Base-by-base conservation (phyloP, 257 asterid genomes). In the Cruciata laevipes region DNA sequence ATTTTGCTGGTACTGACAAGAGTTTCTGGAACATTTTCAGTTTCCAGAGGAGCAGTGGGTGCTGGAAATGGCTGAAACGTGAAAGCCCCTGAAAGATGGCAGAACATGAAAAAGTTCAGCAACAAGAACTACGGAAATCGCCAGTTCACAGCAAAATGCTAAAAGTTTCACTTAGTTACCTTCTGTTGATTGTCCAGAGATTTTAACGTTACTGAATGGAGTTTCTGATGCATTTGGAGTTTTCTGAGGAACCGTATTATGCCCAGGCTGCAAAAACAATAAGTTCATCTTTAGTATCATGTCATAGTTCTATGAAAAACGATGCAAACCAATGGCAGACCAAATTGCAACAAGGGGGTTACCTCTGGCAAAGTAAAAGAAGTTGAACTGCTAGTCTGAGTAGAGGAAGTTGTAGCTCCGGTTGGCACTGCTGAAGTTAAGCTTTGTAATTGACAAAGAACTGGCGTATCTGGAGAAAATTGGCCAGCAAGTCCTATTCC, bases 201-300 rank as follows among this genome's bases (percentile, higher is more conserved):
- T 71, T 9, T 24, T 11, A 42, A 3, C 51, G 6, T 14, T 42
- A 42, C 51, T 42, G 18, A 3, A 5, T 11, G 3, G 51, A 42
- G 17, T 42, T 42, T 61, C 33, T 27, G 44, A 27, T 11, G 30
- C 10, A 24, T 9, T 20, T 62, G 51, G 44, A 61, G 69, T 25
- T 18, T 33, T 53, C 40, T 59, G 66, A 23, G 32, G 38, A 25
- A 7, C 52, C 27, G 47, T 35, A 11, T 21, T 8, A 33, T 3
- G 25, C 40, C 33, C 51, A 42, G 38, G 63, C 74, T 70, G 69
- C 69, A 70, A 62, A 62, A 1, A 21, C 55, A 62, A 30, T 57
- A 62, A 18, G 64, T 14, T 27, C 30, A n/a, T 55, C 25, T 35
- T 35, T 35, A 42, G 51, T 62, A 32, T 7, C 9, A 33, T 61